phyloP scores from a whole-genome alignment of 2,329 filamentous ascomycete genomes.

The Fusarium sp. region DNA sequence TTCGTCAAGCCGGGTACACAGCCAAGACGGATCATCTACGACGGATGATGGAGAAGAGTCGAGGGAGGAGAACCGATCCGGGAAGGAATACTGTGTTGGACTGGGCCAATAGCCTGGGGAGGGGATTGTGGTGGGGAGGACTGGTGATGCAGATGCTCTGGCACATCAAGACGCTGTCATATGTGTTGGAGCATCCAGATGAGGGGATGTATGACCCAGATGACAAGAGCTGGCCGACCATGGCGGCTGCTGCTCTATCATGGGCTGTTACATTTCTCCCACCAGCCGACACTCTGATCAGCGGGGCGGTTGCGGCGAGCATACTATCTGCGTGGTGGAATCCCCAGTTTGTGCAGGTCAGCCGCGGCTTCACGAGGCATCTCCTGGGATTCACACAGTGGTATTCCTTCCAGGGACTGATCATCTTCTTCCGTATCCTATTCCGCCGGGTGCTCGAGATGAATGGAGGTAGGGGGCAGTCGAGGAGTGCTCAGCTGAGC shows the following conservation, averaged over 20 bases:
- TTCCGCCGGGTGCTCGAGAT: constrained; percentile 58
- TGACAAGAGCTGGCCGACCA: constrained; percentile 33
- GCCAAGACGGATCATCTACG: constrained; percentile 86
- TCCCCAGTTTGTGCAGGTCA: constrained; percentile 70
- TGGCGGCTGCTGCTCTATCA: constrained; percentile 27
- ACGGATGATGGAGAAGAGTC: constrained; percentile 77
- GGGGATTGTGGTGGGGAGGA: constrained; percentile 62
- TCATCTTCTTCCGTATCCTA: constrained; percentile 66
- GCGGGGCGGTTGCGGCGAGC: constrained; percentile 61
- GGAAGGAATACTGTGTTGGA: constrained; percentile 55
- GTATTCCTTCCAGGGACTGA: constrained; percentile 73
- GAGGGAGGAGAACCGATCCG: constrained; percentile 48
- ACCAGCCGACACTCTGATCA: constrained; percentile 54
- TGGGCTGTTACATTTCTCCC: constrained; percentile 52
- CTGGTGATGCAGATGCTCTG: constrained; percentile 61
- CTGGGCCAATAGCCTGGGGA: constrained; percentile 55
- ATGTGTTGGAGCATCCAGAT: constrained; percentile 43
- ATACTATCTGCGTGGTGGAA: constrained; percentile 75
- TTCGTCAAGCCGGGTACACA: constrained; percentile 80
- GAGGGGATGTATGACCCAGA: constrained; percentile 52
- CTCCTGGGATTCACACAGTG: constrained; percentile 72
- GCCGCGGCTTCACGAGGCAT: constrained; percentile 69
- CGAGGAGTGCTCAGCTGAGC: constrained; percentile 57
- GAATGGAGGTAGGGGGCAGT: constrained; percentile 52
- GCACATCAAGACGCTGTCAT: constrained; percentile 56